phyloP scores from a whole-genome alignment of 305 asterid genomes.

The Solanum chacoense region DNA sequence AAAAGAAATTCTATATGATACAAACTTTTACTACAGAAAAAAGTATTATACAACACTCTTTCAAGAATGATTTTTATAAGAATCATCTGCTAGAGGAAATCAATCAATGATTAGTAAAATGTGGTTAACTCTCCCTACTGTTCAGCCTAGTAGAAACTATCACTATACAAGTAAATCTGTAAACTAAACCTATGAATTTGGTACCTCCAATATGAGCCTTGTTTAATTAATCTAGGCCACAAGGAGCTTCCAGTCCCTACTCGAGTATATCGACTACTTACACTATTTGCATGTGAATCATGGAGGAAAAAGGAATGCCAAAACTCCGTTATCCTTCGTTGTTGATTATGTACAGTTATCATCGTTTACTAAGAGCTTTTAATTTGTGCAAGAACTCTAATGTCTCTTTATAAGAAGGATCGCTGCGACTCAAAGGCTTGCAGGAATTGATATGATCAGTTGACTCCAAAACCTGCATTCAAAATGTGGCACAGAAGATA shows the following conservation, averaged over 20 bases:
- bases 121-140: not conserved
- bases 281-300: constrained; percentile 1
- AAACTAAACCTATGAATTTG: not conserved
- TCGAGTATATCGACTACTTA: not conserved
- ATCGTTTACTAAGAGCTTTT: constrained; percentile 39
- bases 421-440: constrained; percentile 76
- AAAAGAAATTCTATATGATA: not conserved
- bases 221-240: not conserved
- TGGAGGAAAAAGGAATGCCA: not conserved
- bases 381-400: constrained; percentile 66
- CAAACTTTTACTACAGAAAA: not conserved
- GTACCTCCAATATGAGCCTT: not conserved
- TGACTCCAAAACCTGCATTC: constrained; percentile 78
- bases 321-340: not conserved
- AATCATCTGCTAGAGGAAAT: not conserved
- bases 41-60: not conserved
- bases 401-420: constrained; percentile 88
- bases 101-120: not conserved
- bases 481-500: not conserved
- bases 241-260: not conserved
- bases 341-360: constrained; percentile 10
- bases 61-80: not conserved
- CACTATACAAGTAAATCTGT: not conserved
- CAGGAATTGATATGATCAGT: constrained; percentile 97
- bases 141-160: not conserved